Percentiles rank a stretch among this genome's conserved stretches.
These are phyloP conservation scores for Dianthus caryophyllus DNA, from an alignment of 148 eudicot genomes.

Conservation along the genomic window DNA sequence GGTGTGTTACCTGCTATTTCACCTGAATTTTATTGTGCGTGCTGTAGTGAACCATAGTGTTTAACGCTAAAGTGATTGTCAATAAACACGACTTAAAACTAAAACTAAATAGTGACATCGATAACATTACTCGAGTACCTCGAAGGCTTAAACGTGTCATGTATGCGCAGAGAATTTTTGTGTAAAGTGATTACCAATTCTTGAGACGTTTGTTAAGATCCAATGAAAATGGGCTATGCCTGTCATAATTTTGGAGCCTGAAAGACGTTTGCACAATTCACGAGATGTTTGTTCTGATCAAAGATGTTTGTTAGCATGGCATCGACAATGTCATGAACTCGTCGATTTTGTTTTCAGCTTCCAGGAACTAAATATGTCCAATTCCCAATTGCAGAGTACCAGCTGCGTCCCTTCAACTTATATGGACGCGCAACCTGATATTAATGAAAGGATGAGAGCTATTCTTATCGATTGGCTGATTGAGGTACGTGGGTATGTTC, in stretches of 20 bases:
- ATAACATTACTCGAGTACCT: too few species aligned
- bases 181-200: too few species aligned
- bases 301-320: too few species aligned
- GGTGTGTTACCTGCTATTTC: slow-evolving; percentile 34
- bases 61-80: neutral
- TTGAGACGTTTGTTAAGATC: neutral
- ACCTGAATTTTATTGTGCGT: neutral
- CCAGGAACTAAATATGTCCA: neutral
- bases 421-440: slow-evolving; percentile 61
- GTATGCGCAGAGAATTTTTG: too few species aligned
- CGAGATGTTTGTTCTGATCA: too few species aligned
- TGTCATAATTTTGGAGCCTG: neutral
- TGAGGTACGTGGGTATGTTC: slow-evolving; percentile 48
- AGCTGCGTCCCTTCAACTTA: slow-evolving; percentile 54
- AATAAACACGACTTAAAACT: too few species aligned
- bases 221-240: neutral
- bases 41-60: neutral
- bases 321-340: too few species aligned
- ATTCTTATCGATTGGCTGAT: slow-evolving; percentile 93
- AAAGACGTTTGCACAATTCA: too few species aligned
- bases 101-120: too few species aligned
- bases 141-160: too few species aligned
- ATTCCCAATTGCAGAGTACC: slow-evolving; percentile 33
- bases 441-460: slow-evolving; percentile 78
- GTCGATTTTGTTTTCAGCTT: neutral